Conservation (phyloP, 768 basidiomycete genomes). For the Suillus tomentosus region DNA sequence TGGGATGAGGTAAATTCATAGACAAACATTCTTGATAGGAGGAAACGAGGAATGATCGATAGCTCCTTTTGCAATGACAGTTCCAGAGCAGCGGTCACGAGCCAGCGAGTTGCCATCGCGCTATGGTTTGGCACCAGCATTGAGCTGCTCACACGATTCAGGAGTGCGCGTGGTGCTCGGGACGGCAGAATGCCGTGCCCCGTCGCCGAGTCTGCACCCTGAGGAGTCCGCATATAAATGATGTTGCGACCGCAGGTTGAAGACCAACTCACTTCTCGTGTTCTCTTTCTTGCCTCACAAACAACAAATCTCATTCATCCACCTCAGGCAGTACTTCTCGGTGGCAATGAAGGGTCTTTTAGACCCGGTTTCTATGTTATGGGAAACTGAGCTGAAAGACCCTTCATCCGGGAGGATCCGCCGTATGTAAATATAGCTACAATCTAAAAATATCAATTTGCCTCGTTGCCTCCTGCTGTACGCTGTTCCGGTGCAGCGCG, state of each 20-base stretch:
- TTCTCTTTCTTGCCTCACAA: not conserved
- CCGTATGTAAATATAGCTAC: no score
- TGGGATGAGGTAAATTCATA: not conserved
- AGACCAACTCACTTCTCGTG: not conserved
- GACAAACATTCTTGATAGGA: not conserved
- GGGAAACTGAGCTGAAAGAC: no score
- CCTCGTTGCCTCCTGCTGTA: no score
- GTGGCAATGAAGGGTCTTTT: no score
- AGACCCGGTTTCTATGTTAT: no score
- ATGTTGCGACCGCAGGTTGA: not conserved
- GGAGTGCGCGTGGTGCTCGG: not conserved
- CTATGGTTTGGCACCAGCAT: not conserved
- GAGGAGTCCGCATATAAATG: not conserved
- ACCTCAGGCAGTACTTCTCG: no score
- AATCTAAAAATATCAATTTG: no score
- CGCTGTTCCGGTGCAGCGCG: no score
- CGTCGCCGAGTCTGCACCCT: not conserved
- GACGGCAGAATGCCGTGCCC: not conserved
- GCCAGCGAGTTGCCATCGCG: not conserved
- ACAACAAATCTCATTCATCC: not conserved
- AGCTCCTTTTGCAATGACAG: not conserved
- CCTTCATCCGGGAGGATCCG: no score
- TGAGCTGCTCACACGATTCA: not conserved
- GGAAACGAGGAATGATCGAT: not conserved
- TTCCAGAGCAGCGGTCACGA: not conserved